phyloP scores from a whole-genome alignment of 768 basidiomycete species.

The Epithele typhae region DNA sequence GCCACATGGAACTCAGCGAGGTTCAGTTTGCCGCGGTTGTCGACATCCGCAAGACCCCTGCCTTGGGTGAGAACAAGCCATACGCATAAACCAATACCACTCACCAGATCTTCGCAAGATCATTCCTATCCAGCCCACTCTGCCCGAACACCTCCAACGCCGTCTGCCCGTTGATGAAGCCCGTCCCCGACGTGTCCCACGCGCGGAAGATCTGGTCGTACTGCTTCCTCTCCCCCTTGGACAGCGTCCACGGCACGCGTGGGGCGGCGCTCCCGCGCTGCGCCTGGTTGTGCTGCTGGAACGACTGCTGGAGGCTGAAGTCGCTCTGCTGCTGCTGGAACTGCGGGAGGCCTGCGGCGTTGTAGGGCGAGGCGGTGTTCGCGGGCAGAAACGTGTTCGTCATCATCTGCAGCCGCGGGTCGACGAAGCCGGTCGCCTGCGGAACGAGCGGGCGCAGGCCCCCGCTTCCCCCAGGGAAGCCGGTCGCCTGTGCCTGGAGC shows the following conservation, averaged over 20 bases:
- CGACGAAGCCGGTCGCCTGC: slow-evolving; percentile 75
- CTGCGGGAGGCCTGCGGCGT: slow-evolving; percentile 57
- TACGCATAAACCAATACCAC: too few species aligned
- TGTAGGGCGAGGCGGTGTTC: slow-evolving; percentile 56
- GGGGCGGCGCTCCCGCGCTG: slow-evolving; percentile 61
- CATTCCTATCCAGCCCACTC: slow-evolving; percentile 84
- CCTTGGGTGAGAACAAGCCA: background rate
- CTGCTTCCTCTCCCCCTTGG: slow-evolving; percentile 89
- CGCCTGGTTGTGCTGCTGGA: slow-evolving; percentile 82
- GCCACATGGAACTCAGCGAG: slow-evolving; percentile 96
- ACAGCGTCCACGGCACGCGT: slow-evolving; percentile 81
- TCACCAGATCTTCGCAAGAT: slow-evolving; percentile 91
- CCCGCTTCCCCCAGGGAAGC: slow-evolving; percentile 42
- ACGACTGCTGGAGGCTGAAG: slow-evolving; percentile 71
- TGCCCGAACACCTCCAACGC: slow-evolving; percentile 93
- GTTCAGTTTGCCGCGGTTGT: slow-evolving; percentile 94
- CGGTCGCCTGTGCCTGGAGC: slow-evolving; percentile 51
- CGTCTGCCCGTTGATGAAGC: slow-evolving; percentile 81
- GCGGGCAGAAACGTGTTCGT: slow-evolving; percentile 88
- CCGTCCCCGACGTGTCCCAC: slow-evolving; percentile 82
- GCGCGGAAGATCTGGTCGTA: slow-evolving; percentile 95
- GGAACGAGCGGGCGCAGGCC: slow-evolving; percentile 48
- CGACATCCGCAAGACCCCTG: slow-evolving; percentile 89
- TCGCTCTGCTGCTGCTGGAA: slow-evolving; percentile 57
- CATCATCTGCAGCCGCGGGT: slow-evolving; percentile 87